Conservation (phyloP, 2,329 filamentous ascomycete species). For the Colletotrichum simmondsii region DNA sequence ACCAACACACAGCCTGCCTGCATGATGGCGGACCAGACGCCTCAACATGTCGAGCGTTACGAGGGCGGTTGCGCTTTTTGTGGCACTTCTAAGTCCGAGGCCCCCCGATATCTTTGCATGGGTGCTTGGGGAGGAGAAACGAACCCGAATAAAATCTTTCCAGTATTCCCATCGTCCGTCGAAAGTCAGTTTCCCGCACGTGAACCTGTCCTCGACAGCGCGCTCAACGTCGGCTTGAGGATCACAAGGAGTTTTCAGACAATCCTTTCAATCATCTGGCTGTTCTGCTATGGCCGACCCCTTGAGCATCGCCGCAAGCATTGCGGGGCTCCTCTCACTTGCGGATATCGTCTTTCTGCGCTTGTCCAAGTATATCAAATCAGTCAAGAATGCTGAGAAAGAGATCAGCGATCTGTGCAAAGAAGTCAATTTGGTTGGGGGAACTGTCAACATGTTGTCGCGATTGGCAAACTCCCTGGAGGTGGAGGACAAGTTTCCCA, state of each 20-base stretch:
- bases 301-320: slow-evolving; percentile 15
- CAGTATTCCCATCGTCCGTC: too few relatives aligned
- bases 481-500: neutral
- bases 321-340: neutral
- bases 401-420: neutral
- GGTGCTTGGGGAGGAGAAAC: accelerated
- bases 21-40: too few relatives aligned
- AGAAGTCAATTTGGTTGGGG: neutral
- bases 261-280: too few relatives aligned
- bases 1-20: too few relatives aligned
- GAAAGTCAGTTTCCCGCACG: too few relatives aligned
- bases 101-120: too few relatives aligned
- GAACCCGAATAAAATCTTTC: too few relatives aligned
- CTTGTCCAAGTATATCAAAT: neutral
- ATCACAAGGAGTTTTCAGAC: too few relatives aligned
- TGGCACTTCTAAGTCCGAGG: too few relatives aligned
- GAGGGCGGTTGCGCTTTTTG: too few relatives aligned
- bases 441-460: neutral
- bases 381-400: neutral
- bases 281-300: neutral
- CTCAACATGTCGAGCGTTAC: too few relatives aligned
- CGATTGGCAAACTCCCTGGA: neutral
- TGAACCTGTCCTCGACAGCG: accelerated
- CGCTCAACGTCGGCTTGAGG: too few relatives aligned
- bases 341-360: slow-evolving; percentile 5